Base-by-base conservation (phyloP, 148 eudicot species). In the Amaranthus palmeri region DNA sequence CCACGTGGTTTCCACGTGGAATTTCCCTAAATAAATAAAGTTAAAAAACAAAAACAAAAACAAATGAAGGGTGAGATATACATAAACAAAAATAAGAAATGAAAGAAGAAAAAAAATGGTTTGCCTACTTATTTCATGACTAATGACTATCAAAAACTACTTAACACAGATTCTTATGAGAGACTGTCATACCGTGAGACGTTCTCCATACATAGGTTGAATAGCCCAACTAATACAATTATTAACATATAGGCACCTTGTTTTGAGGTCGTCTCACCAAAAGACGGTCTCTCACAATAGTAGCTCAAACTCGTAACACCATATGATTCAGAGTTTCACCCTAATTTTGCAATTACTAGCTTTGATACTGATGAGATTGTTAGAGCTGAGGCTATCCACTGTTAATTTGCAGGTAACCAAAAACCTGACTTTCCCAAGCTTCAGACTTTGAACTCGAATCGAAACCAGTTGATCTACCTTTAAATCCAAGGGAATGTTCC, bases 381-480 rank as follows among this genome's bases (percentile, higher is more conserved):
- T 89, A 15, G 92, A 77, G 53, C 51, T 83, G 25, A 93, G 81
- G 63, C 86, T 87, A 70, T 93, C 97, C 44, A 93, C 96, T 4
- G 84, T 80, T 65, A 93, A 72, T 80, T 76, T 67, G 79, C 98
- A 93, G 36, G 49, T 72, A 12, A 86, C 98, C 74, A 79, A 41
- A 65, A 89, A 70, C 74, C 84, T 81, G 55, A 91, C 90, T 67
- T 89, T 89, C 75, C 62, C 84, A 72, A 93, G 75, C 87, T 88
- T 93, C 72, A 86, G 41, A 66, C 61, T 77, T 45, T 87, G 89
- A 51, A 91, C 90, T 62, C 87, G 71, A 12, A 93, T 72, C 0
- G 89, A 85, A 40, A 93, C 91, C 0, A 96, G 91, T 62, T 85
- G 95, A 54, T 89, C 81, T 12, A 91, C 85, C 82, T 86, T 89